A percentile compares a stretch with the other conserved stretches of the same genome.
Conservation (phyloP, 805 yeast species). For the Candida chilensis region DNA sequence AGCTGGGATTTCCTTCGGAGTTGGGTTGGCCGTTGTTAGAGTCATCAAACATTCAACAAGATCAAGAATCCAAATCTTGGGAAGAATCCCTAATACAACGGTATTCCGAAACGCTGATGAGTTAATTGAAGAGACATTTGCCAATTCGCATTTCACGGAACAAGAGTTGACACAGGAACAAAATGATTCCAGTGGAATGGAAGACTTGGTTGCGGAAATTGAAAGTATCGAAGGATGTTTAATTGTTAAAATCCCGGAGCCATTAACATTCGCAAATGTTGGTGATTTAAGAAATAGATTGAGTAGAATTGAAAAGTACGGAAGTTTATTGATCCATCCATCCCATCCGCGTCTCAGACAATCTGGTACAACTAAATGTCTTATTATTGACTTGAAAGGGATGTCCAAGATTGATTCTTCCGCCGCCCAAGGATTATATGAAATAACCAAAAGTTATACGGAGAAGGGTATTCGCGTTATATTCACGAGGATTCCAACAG, state of each 20-base stretch:
- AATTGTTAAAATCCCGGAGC: slow-evolving; percentile 78
- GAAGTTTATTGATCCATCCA: slow-evolving; percentile 70
- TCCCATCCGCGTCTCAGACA: slow-evolving; percentile 48
- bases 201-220: slow-evolving; percentile 16
- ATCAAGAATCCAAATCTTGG: slow-evolving; percentile 34
- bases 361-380: slow-evolving; percentile 36
- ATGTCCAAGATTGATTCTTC: slow-evolving; percentile 76
- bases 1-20: slow-evolving; percentile 25
- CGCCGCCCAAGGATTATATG: slow-evolving; percentile 64
- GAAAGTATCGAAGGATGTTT: slow-evolving; percentile 62
- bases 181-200: background rate
- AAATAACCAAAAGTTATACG: slow-evolving; percentile 49
- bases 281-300: slow-evolving; percentile 65
- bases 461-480: slow-evolving; percentile 45
- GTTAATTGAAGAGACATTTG: slow-evolving; percentile 27
- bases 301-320: slow-evolving; percentile 65
- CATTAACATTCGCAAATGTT: slow-evolving; percentile 80
- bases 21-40: slow-evolving; percentile 20
- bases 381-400: slow-evolving; percentile 75
- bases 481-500: slow-evolving; percentile 51
- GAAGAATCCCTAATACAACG: slow-evolving; percentile 42
- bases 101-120: slow-evolving; percentile 69
- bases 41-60: slow-evolving; percentile 27
- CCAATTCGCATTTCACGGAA: too few relatives aligned
- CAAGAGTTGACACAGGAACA: background rate